Percentiles rank a stretch among this genome's conserved stretches.
phyloP scores from a whole-genome alignment of 1,284 basidiomycete species.

The Tilletiaria anomala region DNA sequence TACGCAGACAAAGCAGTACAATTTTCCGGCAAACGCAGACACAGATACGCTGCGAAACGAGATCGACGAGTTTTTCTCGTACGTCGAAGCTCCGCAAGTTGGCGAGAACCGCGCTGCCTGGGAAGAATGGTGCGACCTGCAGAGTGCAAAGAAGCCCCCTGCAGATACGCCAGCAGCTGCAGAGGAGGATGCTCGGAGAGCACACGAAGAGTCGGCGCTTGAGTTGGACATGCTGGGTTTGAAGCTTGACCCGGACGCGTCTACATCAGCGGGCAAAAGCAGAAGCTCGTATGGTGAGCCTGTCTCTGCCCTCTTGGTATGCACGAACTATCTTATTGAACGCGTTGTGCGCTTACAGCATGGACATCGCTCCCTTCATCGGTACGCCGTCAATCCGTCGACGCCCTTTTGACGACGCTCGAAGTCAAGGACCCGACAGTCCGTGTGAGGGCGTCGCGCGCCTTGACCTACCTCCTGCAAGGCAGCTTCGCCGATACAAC shows the following conservation, averaged over 20 bases:
- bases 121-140: slow-evolving; percentile 47
- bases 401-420: slow-evolving; percentile 22
- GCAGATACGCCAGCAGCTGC: too few species aligned
- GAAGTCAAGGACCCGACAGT: slow-evolving; percentile 28
- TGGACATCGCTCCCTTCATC: slow-evolving; percentile 20
- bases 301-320: too few species aligned
- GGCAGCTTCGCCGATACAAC: slow-evolving; percentile 81
- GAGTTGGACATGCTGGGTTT: too few species aligned
- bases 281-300: too few species aligned
- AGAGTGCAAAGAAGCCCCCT: too few species aligned
- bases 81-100: slow-evolving; percentile 83
- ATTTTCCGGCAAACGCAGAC: slow-evolving; percentile 45
- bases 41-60: slow-evolving; percentile 89
- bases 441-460: slow-evolving; percentile 24
- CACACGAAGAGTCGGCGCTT: too few species aligned
- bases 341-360: too few species aligned
- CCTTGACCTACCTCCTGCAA: slow-evolving; percentile 41
- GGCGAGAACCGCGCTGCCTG: slow-evolving; percentile 75
- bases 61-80: slow-evolving; percentile 95
- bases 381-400: slow-evolving; percentile 19
- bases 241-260: too few species aligned
- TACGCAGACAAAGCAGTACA: slow-evolving; percentile 11
- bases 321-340: too few species aligned
- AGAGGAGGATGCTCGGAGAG: too few species aligned
- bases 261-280: too few species aligned